Percentiles rank a stretch among this genome's conserved stretches.
These are phyloP conservation scores for Berberis thunbergii DNA, from an alignment of 164 flowering plant species.

Conservation along the genomic window DNA sequence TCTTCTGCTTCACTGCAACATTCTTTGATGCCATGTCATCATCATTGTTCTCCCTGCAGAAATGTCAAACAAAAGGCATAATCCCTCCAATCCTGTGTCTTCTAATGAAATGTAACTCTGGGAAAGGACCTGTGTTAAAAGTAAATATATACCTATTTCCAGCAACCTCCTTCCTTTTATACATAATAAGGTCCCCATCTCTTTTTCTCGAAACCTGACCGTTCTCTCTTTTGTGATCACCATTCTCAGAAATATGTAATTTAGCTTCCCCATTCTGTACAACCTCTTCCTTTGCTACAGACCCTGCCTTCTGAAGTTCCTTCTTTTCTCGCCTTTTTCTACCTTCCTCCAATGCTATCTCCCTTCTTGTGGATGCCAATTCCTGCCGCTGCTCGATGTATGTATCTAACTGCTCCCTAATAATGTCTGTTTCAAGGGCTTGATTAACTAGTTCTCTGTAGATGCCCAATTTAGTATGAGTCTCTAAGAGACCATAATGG, in stretches of 20 bases:
- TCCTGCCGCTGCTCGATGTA: constrained; percentile 55
- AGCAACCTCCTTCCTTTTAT: constrained; percentile 2
- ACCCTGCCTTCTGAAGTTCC: constrained; percentile 34
- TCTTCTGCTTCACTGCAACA: neutral
- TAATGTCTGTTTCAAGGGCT: constrained; percentile 38
- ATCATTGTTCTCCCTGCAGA: constrained; percentile 27
- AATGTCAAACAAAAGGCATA: constrained; percentile 1
- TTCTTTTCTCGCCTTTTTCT: constrained; percentile 59
- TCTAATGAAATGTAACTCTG: neutral
- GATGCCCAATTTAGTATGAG: constrained; percentile 52
- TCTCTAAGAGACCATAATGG: constrained; percentile 70
- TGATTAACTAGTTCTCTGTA: constrained; percentile 48
- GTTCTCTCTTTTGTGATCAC: constrained; percentile 21
- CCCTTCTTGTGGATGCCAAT: constrained; percentile 69
- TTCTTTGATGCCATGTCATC: constrained; percentile 14
- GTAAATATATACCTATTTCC: constrained; percentile 29
- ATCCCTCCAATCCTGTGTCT: neutral
- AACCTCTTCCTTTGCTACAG: constrained; percentile 17
- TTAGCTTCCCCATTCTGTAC: constrained; percentile 18
- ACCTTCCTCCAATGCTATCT: constrained; percentile 66
- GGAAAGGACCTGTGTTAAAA: neutral
- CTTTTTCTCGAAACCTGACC: constrained; percentile 17
- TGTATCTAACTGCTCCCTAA: constrained; percentile 63
- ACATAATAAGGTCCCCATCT: too few species aligned
- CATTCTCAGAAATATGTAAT: constrained; percentile 13